A percentile compares a stretch with the other conserved stretches of the same genome.
phyloP scores from a whole-genome alignment of 345 rosid species.

The Theobroma cacao region DNA sequence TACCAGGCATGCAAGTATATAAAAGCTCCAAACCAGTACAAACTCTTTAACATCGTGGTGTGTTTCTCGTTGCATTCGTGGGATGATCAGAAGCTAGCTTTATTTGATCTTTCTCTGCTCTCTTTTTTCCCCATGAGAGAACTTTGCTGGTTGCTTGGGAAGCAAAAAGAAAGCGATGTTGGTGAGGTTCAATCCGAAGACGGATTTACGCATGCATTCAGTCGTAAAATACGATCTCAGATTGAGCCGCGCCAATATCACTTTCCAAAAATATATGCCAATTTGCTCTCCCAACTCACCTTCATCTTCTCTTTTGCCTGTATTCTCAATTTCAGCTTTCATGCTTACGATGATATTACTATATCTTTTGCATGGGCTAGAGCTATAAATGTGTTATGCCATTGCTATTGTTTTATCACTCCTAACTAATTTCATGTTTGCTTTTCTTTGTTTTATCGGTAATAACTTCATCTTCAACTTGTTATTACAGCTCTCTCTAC shows the following conservation, averaged over 20 bases:
- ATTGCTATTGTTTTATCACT: neutral
- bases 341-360: no score
- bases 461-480: no score
- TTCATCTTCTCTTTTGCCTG: neutral
- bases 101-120: neutral
- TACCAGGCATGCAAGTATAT: conserved; percentile 12
- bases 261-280: conserved; percentile 23
- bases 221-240: conserved; percentile 74
- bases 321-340: neutral
- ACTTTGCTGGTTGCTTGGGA: conserved; percentile 18
- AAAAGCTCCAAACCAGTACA: conserved; percentile 11
- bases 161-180: conserved; percentile 63
- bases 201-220: conserved; percentile 45
- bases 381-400: neutral
- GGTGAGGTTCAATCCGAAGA: conserved; percentile 98
- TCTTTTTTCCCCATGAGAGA: neutral
- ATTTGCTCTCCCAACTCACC: conserved; percentile 17
- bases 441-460: no score
- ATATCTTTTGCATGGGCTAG: neutral
- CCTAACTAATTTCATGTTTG: no score
- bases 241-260: conserved; percentile 99
- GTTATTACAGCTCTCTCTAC: no score
- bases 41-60: neutral
- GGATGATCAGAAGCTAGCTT: neutral
- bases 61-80: conserved; percentile 17